phyloP scores from a whole-genome alignment of 768 basidiomycete species.

The Trametes cubensis region DNA sequence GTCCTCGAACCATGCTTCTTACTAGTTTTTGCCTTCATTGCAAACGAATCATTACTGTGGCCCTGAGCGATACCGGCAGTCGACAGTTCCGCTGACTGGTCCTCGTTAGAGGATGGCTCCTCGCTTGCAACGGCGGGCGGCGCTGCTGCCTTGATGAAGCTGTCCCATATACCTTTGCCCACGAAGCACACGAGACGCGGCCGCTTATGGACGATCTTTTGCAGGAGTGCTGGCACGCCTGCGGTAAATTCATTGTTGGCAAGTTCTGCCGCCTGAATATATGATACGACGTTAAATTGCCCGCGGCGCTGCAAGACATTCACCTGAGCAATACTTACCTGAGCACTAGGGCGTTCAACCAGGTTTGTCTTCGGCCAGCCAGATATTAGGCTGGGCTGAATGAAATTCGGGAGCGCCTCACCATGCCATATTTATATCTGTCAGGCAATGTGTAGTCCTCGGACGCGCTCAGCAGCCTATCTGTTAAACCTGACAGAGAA shows the following conservation, averaged over 20 bases:
- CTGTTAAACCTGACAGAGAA: conserved; percentile 55
- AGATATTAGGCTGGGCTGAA: background rate
- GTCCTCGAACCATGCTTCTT: background rate
- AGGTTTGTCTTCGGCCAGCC: conserved; percentile 64
- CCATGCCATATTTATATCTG: conserved; percentile 64
- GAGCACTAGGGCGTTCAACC: conserved; percentile 66
- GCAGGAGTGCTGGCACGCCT: conserved; percentile 59
- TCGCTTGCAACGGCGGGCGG: background rate
- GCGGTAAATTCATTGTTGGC: conserved; percentile 51
- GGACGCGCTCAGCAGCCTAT: conserved; percentile 49
- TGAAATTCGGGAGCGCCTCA: conserved; percentile 37
- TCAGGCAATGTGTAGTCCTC: conserved; percentile 66
- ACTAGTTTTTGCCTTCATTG: background rate
- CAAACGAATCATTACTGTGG: background rate
- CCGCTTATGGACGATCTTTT: conserved; percentile 56
- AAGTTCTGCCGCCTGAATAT: conserved; percentile 49
- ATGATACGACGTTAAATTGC: background rate
- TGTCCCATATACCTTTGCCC: conserved; percentile 67
- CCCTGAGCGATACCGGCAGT: background rate
- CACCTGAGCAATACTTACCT: conserved; percentile 42
- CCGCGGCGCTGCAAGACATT: background rate
- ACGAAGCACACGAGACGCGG: conserved; percentile 80
- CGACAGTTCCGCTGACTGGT: background rate
- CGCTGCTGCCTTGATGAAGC: conserved; percentile 36
- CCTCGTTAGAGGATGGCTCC: background rate